A percentile compares a stretch with the other conserved stretches of the same genome.
These are phyloP conservation scores for Simmondsia chinensis DNA, from an alignment of 148 eudicot genomes.

Conservation along the genomic window DNA sequence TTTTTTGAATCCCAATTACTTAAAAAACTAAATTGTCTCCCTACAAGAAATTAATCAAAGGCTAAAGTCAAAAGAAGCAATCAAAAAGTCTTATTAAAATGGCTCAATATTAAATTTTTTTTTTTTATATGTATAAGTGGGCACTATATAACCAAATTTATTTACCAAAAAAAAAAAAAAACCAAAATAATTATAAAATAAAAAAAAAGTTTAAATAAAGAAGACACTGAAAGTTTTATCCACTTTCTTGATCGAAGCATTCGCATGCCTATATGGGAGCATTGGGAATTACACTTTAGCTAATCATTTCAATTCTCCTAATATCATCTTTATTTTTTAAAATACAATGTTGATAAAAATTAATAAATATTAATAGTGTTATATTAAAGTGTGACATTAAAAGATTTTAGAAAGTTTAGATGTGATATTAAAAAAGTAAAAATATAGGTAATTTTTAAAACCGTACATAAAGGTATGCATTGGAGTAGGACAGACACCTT, in stretches of 20 bases:
- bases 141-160: conserved; percentile 16
- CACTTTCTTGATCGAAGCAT: conserved; percentile 25
- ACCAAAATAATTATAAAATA: background rate
- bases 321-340: conserved; percentile 26
- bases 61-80: conserved; percentile 48
- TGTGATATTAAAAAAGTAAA: too few relatives aligned
- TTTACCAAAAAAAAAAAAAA: too few relatives aligned
- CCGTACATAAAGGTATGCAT: too few relatives aligned
- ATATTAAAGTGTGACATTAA: conserved; percentile 6
- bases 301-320: conserved; percentile 38
- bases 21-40: conserved; percentile 19
- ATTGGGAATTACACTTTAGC: conserved; percentile 52
- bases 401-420: too few relatives aligned
- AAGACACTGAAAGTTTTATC: conserved; percentile 18
- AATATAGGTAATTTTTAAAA: too few relatives aligned
- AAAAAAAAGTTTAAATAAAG: conserved; percentile 16
- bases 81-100: conserved; percentile 14
- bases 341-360: conserved; percentile 3
- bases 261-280: conserved; percentile 60
- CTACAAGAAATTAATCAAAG: conserved; percentile 33
- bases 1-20: background rate
- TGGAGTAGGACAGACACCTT: too few relatives aligned
- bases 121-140: conserved; percentile 19
- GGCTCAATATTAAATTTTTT: conserved; percentile 14
- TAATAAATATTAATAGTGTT: conserved; percentile 15